Conservation (phyloP, 768 basidiomycete genomes). For the Serendipita sp. region DNA sequence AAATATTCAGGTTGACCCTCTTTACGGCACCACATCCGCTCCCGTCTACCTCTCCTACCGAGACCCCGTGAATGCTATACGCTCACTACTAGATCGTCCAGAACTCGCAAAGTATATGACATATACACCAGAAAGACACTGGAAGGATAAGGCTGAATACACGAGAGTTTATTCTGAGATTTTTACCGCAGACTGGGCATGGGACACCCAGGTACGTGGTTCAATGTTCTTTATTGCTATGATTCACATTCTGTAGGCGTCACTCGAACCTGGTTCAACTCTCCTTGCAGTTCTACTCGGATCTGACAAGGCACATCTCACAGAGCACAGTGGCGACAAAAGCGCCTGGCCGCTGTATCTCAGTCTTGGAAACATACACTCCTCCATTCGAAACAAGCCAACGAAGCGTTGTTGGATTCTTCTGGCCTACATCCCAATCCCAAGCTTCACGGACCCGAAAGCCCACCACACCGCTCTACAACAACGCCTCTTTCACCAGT, state of each 20-base stretch:
- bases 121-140: slow-evolving; percentile 13
- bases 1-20: background rate
- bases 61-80: slow-evolving; percentile 16
- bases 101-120: slow-evolving; percentile 13
- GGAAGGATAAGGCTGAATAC: slow-evolving; percentile 6
- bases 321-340: slow-evolving; percentile 18
- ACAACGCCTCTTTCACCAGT: background rate
- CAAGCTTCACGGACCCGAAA: background rate
- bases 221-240: background rate
- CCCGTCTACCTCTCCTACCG: slow-evolving; percentile 18
- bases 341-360: slow-evolving; percentile 20
- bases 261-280: slow-evolving; percentile 9
- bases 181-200: slow-evolving; percentile 15
- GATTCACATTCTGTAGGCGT: background rate
- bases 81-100: slow-evolving; percentile 16
- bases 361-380: slow-evolving; percentile 20
- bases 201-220: slow-evolving; percentile 17
- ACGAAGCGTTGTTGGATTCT: slow-evolving; percentile 18
- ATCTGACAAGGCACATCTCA: slow-evolving; percentile 22
- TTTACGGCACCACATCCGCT: background rate
- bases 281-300: slow-evolving; percentile 19
- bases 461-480: background rate
- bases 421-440: slow-evolving; percentile 10
- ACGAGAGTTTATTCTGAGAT: slow-evolving; percentile 14
- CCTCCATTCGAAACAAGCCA: slow-evolving; percentile 19